These are phyloP conservation scores for Plenodomus lindquistii DNA, from an alignment of 2,329 filamentous ascomycete species.

Conservation along the genomic window DNA sequence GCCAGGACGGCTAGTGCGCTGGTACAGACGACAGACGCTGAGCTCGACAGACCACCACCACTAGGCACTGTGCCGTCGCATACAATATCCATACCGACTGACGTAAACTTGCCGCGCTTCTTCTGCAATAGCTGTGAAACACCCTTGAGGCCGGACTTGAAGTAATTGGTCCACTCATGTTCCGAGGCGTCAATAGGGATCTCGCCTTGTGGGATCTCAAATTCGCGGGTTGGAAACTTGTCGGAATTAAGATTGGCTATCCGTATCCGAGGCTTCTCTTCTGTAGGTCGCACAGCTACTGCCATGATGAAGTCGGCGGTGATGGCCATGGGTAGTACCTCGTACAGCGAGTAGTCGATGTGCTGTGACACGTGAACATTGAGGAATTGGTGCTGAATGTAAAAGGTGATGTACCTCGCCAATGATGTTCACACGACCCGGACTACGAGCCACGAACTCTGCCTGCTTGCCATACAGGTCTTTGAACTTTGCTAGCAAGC, in stretches of 20 bases:
- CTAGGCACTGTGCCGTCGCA: constrained; percentile 91
- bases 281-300: constrained; percentile 62
- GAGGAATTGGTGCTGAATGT: too few relatives aligned
- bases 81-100: constrained; percentile 81
- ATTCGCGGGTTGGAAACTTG: constrained; percentile 76
- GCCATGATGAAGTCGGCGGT: constrained; percentile 89
- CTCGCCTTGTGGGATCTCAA: constrained; percentile 67
- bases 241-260: constrained; percentile 77
- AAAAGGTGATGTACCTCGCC: constrained; percentile 63
- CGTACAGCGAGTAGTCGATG: constrained; percentile 97
- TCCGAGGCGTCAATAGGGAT: constrained; percentile 75
- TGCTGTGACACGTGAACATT: constrained; percentile 57
- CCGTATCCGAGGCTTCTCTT: constrained; percentile 65
- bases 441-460: constrained; percentile 84
- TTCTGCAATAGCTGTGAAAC: constrained; percentile 75
- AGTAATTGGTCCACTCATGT: constrained; percentile 98
- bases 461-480: constrained; percentile 69
- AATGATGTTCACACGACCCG: constrained; percentile 96
- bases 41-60: constrained; percentile 89
- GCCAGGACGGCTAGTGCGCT: constrained; percentile 86
- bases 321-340: constrained; percentile 94
- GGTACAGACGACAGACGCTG: constrained; percentile 89
- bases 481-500: constrained; percentile 72
- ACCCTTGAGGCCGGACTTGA: constrained; percentile 86
- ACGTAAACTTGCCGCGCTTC: constrained; percentile 68